These are phyloP conservation scores for Neonectria ditissima DNA, from an alignment of 2,329 filamentous ascomycete genomes.

Conservation along the genomic window DNA sequence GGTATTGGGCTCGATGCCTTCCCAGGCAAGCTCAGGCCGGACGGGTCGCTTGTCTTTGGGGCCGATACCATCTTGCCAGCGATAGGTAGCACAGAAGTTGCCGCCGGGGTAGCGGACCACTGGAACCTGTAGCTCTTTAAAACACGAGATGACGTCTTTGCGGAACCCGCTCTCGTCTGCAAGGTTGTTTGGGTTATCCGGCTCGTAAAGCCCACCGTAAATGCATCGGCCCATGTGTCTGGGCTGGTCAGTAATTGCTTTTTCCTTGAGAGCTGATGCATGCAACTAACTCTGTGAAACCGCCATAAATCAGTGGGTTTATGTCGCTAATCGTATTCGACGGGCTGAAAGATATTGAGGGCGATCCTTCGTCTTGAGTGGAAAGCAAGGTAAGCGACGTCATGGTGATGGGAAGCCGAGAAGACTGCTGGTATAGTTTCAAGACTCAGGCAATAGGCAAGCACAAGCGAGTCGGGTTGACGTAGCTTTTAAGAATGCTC, in stretches of 20 bases:
- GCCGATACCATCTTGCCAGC: slow-evolving; percentile 85
- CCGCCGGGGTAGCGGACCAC: slow-evolving; percentile 86
- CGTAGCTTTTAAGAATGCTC: not conserved
- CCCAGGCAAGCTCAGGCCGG: slow-evolving; percentile 76
- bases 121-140: slow-evolving; percentile 79
- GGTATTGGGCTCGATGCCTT: slow-evolving; percentile 78
- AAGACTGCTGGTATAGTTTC: not conserved
- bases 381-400: slow-evolving; percentile 24
- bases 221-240: slow-evolving; percentile 90
- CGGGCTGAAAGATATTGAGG: slow-evolving; percentile 70
- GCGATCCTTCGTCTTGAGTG: slow-evolving; percentile 4
- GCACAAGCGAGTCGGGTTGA: not conserved
- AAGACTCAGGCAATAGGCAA: not conserved
- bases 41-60: slow-evolving; percentile 74
- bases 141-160: slow-evolving; percentile 78
- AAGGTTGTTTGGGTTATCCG: slow-evolving; percentile 73
- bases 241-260: slow-evolving; percentile 5
- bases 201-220: slow-evolving; percentile 86
- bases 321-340: slow-evolving; percentile 76
- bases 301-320: slow-evolving; percentile 82
- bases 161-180: slow-evolving; percentile 80
- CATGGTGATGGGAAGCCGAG: slow-evolving; percentile 7
- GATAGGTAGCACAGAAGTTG: slow-evolving; percentile 85
- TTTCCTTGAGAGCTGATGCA: not conserved
- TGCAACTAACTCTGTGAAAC: slow-evolving; percentile 78